These are phyloP conservation scores for Rhododendron ovatum DNA, from an alignment of 148 eudicot genomes.

Conservation along the genomic window DNA sequence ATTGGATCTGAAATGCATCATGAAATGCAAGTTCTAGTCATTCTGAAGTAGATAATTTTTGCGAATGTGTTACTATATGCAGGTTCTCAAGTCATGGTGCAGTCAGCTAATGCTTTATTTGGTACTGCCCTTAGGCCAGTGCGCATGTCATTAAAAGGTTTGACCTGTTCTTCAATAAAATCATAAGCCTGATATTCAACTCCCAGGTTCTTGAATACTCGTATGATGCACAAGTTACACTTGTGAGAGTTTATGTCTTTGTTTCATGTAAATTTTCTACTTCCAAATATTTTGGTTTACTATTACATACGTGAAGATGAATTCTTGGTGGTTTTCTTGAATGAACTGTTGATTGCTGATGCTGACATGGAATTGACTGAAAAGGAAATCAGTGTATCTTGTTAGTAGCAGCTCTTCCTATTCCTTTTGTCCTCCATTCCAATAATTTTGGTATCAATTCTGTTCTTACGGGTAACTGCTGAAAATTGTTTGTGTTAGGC, in stretches of 20 bases:
- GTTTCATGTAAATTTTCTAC: not conserved
- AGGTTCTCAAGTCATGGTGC: constrained; percentile 41
- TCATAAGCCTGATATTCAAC: constrained; percentile 35
- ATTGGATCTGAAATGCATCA: constrained; percentile 3
- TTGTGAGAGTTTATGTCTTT: not conserved
- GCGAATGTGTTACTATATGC: constrained; percentile 9
- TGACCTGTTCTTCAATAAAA: too few relatives aligned
- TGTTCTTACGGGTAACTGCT: not conserved
- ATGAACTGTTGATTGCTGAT: constrained; percentile 35
- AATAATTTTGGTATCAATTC: not conserved
- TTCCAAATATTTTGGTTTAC: not conserved
- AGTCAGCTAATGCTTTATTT: constrained; percentile 23
- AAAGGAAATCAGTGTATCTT: constrained; percentile 53
- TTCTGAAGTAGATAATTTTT: not conserved
- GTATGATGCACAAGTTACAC: not conserved
- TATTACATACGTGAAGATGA: constrained; percentile 51
- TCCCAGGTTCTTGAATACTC: constrained; percentile 50
- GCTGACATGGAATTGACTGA: constrained; percentile 36
- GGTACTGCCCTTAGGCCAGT: constrained; percentile 34
- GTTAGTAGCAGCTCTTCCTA: constrained; percentile 45
- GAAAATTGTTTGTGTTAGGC: constrained; percentile 42
- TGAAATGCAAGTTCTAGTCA: not conserved
- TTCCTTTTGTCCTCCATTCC: not conserved
- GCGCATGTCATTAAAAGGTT: constrained; percentile 30
- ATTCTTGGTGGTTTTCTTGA: constrained; percentile 54